Conservation (phyloP, 441 rosid genomes). For the Populus hybrid region DNA sequence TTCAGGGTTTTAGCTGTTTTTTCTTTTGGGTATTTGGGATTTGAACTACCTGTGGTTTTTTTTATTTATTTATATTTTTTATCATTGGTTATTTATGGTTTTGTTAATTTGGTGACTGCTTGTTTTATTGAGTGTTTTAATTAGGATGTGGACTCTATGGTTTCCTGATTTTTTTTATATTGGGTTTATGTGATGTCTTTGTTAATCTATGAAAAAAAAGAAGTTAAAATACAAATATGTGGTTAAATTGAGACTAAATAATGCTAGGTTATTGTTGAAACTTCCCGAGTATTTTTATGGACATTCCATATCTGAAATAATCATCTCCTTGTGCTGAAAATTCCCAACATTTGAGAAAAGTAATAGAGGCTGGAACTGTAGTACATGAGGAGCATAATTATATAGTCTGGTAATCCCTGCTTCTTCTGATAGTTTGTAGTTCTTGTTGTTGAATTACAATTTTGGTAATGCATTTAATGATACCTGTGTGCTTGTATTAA, state of each 20-base stretch:
- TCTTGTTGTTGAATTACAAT: slow-evolving; percentile 5
- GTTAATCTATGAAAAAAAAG: too few relatives aligned
- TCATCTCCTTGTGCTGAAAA: neutral
- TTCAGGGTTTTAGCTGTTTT: neutral
- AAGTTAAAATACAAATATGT: neutral
- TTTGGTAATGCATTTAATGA: neutral
- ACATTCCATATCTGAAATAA: too few relatives aligned
- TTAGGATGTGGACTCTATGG: neutral
- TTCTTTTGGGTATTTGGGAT: neutral
- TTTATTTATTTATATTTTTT: neutral
- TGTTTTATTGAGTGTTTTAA: neutral
- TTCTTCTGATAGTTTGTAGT: neutral
- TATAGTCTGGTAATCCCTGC: neutral
- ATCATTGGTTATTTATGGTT: neutral
- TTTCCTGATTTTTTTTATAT: neutral
- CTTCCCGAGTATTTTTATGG: neutral
- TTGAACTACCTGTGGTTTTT: neutral
- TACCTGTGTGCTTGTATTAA: neutral
- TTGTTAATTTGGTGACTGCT: neutral
- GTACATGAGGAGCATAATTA: neutral
- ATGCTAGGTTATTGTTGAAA: neutral
- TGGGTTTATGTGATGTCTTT: neutral
- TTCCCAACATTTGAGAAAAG: neutral
- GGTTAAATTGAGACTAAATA: neutral
- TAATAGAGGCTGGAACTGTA: neutral